Evolutionary conservation across 768 basidiomycete genomes (phyloP).

Genomic region (Kondoa malvinella): DNA sequence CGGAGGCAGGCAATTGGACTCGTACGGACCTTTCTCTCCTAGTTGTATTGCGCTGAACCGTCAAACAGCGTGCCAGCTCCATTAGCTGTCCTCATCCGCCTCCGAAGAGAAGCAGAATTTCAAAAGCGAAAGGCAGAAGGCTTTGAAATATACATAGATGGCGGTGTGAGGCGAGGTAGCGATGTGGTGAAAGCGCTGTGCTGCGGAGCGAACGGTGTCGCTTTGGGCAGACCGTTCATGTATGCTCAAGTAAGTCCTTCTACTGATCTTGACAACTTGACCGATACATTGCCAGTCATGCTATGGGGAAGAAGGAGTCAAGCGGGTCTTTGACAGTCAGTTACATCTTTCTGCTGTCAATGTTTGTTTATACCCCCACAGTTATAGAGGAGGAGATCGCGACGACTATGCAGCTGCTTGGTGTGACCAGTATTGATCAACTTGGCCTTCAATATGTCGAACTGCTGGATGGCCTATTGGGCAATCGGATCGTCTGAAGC

Average conservation of each 20-base stretch:
- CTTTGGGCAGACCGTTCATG: neutral
- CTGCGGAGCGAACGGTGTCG: neutral
- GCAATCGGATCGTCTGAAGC: too few relatives aligned
- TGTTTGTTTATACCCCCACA: neutral
- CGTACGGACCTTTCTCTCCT: constrained; percentile 30
- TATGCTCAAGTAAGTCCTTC: neutral
- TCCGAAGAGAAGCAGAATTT: constrained; percentile 33
- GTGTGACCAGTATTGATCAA: neutral
- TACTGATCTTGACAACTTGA: too few relatives aligned
- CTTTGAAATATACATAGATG: constrained; percentile 37
- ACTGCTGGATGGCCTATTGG: neutral
- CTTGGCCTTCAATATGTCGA: neutral
- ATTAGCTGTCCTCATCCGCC: constrained; percentile 41
- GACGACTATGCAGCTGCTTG: neutral
- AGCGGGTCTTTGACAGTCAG: neutral
- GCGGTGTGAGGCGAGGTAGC: constrained; percentile 38
- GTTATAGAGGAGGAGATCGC: neutral
- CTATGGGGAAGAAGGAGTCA: neutral
- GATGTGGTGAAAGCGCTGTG: constrained; percentile 31
- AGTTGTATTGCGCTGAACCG: neutral
- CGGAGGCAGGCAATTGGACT: constrained; percentile 55
- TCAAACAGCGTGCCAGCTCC: constrained; percentile 44
- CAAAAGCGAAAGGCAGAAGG: constrained; percentile 24
- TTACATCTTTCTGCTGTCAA: neutral
- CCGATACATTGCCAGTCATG: too few relatives aligned